Conservation (phyloP, 805 yeast species). For the Kluyveromyces lactis region DNA sequence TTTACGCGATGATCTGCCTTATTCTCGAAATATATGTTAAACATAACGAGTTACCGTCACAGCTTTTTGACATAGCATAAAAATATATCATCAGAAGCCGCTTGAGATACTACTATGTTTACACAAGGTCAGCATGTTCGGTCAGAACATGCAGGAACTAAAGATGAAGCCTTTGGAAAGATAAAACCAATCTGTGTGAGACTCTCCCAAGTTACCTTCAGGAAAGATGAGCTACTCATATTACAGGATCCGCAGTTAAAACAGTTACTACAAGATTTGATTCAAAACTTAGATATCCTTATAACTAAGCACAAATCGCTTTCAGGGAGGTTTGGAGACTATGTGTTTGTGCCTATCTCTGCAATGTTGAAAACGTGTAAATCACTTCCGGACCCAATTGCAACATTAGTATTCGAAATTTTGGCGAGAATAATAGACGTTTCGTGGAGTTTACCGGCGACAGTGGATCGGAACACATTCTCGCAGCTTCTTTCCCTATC, state of each 20-base stretch:
- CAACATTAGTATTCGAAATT: slow-evolving; percentile 35
- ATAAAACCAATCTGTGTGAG: slow-evolving; percentile 37
- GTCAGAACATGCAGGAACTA: too few species aligned
- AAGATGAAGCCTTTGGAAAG: not conserved
- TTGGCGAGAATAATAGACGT: slow-evolving; percentile 35
- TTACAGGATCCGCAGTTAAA: slow-evolving; percentile 27
- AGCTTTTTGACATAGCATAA: too few species aligned
- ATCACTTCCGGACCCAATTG: slow-evolving; percentile 40
- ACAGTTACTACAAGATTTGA: slow-evolving; percentile 29
- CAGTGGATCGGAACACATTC: slow-evolving; percentile 32
- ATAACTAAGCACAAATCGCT: slow-evolving; percentile 13
- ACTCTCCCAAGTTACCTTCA: slow-evolving; percentile 36
- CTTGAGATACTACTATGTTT: too few species aligned
- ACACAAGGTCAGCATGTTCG: too few species aligned
- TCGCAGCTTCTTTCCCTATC: slow-evolving; percentile 41
- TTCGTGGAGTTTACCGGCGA: slow-evolving; percentile 39
- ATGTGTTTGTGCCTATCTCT: slow-evolving; percentile 53
- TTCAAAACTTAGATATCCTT: slow-evolving; percentile 15
- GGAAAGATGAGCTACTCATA: slow-evolving; percentile 30
- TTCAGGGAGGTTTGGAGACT: slow-evolving; percentile 44
- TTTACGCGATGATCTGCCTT: too few species aligned
- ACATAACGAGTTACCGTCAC: too few species aligned
- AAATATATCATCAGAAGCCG: too few species aligned
- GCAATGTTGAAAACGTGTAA: slow-evolving; percentile 41
- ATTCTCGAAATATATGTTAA: too few species aligned